Base-by-base conservation (phyloP, 2,329 filamentous ascomycete genomes). In the Nothomitra cinnamomea region DNA sequence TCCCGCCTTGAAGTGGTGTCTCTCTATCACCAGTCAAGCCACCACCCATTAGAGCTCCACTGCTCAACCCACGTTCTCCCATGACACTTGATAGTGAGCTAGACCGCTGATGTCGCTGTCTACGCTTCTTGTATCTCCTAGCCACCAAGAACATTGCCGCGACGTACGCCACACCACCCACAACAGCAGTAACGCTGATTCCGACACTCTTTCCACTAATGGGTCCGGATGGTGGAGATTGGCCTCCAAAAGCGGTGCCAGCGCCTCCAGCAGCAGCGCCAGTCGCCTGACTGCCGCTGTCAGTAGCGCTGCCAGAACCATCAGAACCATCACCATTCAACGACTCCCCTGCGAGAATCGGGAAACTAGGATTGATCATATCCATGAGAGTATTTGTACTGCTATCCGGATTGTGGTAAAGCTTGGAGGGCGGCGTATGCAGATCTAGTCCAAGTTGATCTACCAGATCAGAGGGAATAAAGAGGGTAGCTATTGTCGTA, bases 111-210 rank as follows among this genome's bases (percentile, higher is more conserved):
- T 94, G 86, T 51, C 79, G 72, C 65, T 84, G 78, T 69, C 80
- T 83, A 76, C 85, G 87, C 71, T 85, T 83, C 75, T 89, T 87
- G 76, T 95, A 95, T 56, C 89, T 79, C 57, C 88, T 82, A 51
- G 89, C 89, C 59, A 95, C 80, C 62, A 92, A 82, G 72, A 95
- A 90, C 89, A 95, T 95, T 66, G 87, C 88, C 12, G 85, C 86
- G 63, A 88, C 89, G 60, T 95, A 95, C n/a, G 87, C 82, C 51
- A 82, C 84, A 42, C 86, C 87, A 62, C 88, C 82, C 43, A 78
- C 77, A 32, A 89, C 79, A 24, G 86, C 83, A 61, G 86, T 87
- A 21, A 87, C 75, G 54, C 83, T 86, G 62, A 95, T 85, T 62
- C 69, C 78, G 58, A 72, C 78, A 62, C 72, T 82, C 66, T 66